phyloP scores from a whole-genome alignment of 192 early-diverging fungal species.

The Coemansia sp. region DNA sequence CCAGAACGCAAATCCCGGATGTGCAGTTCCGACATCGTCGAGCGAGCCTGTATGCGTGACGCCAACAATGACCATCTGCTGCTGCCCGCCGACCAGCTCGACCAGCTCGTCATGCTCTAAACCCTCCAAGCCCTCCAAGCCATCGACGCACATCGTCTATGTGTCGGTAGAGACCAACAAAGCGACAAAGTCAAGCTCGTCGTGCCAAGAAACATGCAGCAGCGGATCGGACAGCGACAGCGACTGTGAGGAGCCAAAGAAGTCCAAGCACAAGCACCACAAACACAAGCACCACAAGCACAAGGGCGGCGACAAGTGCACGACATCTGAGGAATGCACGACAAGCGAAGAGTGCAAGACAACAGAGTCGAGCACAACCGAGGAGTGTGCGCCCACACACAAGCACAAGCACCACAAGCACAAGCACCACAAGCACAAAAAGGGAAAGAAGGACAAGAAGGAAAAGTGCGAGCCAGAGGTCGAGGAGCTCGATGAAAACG shows the following conservation, averaged over 20 bases:
- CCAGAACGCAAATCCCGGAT: slow-evolving; percentile 3
- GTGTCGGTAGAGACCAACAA: slow-evolving; percentile 45
- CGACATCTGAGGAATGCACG: not conserved
- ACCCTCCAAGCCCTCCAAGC: not conserved
- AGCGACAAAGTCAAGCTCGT: not conserved
- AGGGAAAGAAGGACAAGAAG: slow-evolving; percentile 8
- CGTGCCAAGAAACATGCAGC: slow-evolving; percentile 2
- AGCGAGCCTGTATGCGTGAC: slow-evolving; percentile 9
- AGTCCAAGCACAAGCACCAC: slow-evolving; percentile 25
- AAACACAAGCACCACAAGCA: slow-evolving; percentile 11
- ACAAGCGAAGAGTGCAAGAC: slow-evolving; percentile 11
- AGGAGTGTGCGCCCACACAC: slow-evolving; percentile 13
- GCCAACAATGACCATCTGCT: slow-evolving; percentile 5
- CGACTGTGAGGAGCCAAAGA: slow-evolving; percentile 17
- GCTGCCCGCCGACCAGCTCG: slow-evolving; percentile 1
- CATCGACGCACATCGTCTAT: slow-evolving; percentile 35
- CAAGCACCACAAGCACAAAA: slow-evolving; percentile 28
- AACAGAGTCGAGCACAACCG: not conserved
- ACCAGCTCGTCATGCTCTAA: not conserved
- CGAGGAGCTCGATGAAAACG: slow-evolving; percentile 15
- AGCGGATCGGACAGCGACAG: slow-evolving; percentile 19
- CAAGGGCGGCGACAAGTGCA: slow-evolving; percentile 4
- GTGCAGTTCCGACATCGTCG: not conserved
- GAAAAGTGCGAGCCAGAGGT: slow-evolving; percentile 5
- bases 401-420: slow-evolving; percentile 36